Percentiles rank a stretch among this genome's conserved stretches.
Evolutionary conservation across 2,329 filamentous ascomycete species (phyloP).

Genomic region (Aspergillus neotritici): DNA sequence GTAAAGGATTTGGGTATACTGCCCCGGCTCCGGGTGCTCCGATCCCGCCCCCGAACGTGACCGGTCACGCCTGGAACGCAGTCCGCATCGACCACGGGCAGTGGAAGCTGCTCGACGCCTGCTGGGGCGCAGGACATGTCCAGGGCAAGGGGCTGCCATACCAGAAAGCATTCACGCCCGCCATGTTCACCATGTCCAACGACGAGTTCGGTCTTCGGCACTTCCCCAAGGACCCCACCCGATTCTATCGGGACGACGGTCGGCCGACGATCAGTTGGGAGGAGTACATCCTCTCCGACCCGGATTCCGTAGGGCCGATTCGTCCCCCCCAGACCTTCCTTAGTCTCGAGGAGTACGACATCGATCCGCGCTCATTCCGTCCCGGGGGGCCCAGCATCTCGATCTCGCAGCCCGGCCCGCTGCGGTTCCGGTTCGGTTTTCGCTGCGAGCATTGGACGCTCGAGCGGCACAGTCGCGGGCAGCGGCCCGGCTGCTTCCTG

Average conservation of each 20-base stretch:
- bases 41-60: constrained; percentile 56
- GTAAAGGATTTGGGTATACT: constrained; percentile 75
- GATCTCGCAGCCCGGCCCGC: constrained; percentile 50
- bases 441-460: constrained; percentile 77
- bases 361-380: constrained; percentile 54
- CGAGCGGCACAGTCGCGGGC: constrained; percentile 53
- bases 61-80: constrained; percentile 84
- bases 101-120: constrained; percentile 89
- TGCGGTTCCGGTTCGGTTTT: constrained; percentile 76
- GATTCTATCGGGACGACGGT: constrained; percentile 73
- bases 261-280: constrained; percentile 63
- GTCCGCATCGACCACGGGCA: constrained; percentile 77
- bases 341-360: constrained; percentile 45
- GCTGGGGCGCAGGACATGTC: constrained; percentile 83
- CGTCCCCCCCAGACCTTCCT: constrained; percentile 41
- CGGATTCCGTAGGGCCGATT: constrained; percentile 43
- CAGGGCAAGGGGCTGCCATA: constrained; percentile 53
- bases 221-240: constrained; percentile 62
- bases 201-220: constrained; percentile 76
- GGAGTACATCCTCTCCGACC: constrained; percentile 67
- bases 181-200: constrained; percentile 59
- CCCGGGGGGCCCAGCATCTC: constrained; percentile 58
- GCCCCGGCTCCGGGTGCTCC: constrained; percentile 58
- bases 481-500: constrained; percentile 60
- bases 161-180: constrained; percentile 61